Base-by-base conservation (phyloP, 805 yeast genomes). In the Candida broadrunensis region DNA sequence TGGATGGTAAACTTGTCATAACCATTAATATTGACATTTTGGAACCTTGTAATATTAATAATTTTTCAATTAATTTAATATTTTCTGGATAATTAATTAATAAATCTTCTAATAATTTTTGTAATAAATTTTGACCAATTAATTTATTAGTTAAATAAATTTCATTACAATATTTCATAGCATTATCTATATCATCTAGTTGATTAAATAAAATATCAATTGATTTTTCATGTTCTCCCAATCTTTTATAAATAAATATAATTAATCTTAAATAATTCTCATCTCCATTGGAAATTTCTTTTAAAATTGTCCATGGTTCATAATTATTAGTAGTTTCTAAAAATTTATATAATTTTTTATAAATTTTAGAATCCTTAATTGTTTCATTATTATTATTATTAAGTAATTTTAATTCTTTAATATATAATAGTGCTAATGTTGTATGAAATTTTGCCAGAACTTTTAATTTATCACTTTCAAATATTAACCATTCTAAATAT, bases 181-280 rank as follows among this genome's bases (percentile, higher is more conserved):
- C 85, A n/a, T 67, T 63, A 16, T 60, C 60, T 36, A 77, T 71
- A 52, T 84, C 84, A 3, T 75, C 61, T 34, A 86, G 58, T 16
- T 80, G 79, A 36, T 75, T 70, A 35, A 78, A 79, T 19, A 81
- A 68, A 2, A 88, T 75, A 40, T 78, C 77, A 14, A 91, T 62
- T 0, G 88, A 82, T 37, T 78, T 73, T 9, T 72, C 70, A 53
- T 86, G 87, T 38, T 78, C 78, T 1, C 78, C 81, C 33, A 85
- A 52, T 43, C 78, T 73, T 35, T 73, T 73, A 39, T 84, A 69
- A 2, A 89, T 75, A 35, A 76, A 70, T 0, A 86, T 78, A 31
- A 77, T 72, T 30, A 83, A 67, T 18, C 75, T 63, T 7, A 74
- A 50, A 43, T 56, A 64, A 23, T 50, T 51, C 29, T 60, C 63